These are phyloP conservation scores for Blastobotrys arbuscula DNA, from an alignment of 1,139 yeast genomes.

Conservation along the genomic window DNA sequence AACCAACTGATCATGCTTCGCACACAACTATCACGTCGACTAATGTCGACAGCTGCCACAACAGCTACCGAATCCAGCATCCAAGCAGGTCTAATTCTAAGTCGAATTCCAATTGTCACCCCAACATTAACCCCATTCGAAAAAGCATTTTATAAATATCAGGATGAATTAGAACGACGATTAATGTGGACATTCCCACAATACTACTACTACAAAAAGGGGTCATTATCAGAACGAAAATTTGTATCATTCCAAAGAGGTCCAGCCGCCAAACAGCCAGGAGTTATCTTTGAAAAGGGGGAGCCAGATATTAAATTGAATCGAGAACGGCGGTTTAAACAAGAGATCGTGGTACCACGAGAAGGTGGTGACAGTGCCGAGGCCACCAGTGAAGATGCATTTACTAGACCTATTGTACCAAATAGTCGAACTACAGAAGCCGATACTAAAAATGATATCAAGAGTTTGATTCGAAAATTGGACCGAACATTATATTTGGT, in stretches of 20 bases:
- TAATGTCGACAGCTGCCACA: background rate
- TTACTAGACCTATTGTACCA: constrained; percentile 64
- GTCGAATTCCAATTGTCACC: constrained; percentile 80
- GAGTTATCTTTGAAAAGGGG: constrained; percentile 75
- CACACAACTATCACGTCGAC: background rate
- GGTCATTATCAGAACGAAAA: constrained; percentile 82
- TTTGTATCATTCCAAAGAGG: constrained; percentile 70
- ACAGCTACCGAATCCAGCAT: constrained; percentile 14
- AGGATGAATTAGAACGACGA: constrained; percentile 78
- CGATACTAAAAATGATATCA: constrained; percentile 54
- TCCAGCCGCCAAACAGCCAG: constrained; percentile 67
- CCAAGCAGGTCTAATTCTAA: constrained; percentile 49
- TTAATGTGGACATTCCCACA: constrained; percentile 97
- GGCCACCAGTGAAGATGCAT: constrained; percentile 29
- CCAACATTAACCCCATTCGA: constrained; percentile 72
- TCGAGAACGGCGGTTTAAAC: constrained; percentile 83
- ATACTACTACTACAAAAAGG: constrained; percentile 85
- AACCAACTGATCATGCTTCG: no score
- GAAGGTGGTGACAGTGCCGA: constrained; percentile 31
- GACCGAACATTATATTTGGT: constrained; percentile 75
- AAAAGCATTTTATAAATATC: constrained; percentile 70
- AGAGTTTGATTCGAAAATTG: constrained; percentile 72
- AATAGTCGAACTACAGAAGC: constrained; percentile 74
- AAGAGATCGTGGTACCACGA: constrained; percentile 65
- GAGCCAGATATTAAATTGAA: constrained; percentile 80